Percentiles rank a stretch among this genome's conserved stretches.
Evolutionary conservation across 2,329 filamentous ascomycete genomes (phyloP).

Genomic region (Phaeoacremonium minimum): DNA sequence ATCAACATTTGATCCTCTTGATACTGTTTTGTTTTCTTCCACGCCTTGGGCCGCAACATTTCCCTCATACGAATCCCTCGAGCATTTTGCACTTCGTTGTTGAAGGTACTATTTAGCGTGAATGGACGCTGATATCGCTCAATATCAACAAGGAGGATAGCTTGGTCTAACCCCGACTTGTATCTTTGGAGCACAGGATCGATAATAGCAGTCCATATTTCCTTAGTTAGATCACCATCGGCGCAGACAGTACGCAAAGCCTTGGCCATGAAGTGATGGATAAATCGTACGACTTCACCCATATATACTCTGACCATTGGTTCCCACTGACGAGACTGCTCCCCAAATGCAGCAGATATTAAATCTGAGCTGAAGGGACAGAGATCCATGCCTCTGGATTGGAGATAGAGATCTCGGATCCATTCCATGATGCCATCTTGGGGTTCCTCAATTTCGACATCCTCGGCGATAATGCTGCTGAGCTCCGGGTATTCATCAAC

Average conservation of each 20-base stretch:
- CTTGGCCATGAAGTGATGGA: constrained; percentile 21
- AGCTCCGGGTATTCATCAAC: not conserved
- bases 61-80: constrained; percentile 11
- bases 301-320: constrained; percentile 18
- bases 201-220: constrained; percentile 15
- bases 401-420: constrained; percentile 14
- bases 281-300: constrained; percentile 16
- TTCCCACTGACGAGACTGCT: constrained; percentile 25
- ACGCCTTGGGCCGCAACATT: constrained; percentile 6
- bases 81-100: constrained; percentile 7
- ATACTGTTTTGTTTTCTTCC: constrained; percentile 4
- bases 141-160: constrained; percentile 16
- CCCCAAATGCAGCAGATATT: constrained; percentile 14
- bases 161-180: constrained; percentile 14
- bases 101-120: constrained; percentile 22
- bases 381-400: constrained; percentile 18
- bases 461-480: not conserved
- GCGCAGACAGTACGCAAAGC: constrained; percentile 14
- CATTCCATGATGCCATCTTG: constrained; percentile 13
- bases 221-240: constrained; percentile 8
- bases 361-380: constrained; percentile 14
- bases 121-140: constrained; percentile 21
- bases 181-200: constrained; percentile 17
- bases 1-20: constrained; percentile 6
- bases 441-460: not conserved